These are phyloP conservation scores for Lasiosphaeria ovina DNA, from an alignment of 495 filamentous ascomycete species.

Conservation along the genomic window DNA sequence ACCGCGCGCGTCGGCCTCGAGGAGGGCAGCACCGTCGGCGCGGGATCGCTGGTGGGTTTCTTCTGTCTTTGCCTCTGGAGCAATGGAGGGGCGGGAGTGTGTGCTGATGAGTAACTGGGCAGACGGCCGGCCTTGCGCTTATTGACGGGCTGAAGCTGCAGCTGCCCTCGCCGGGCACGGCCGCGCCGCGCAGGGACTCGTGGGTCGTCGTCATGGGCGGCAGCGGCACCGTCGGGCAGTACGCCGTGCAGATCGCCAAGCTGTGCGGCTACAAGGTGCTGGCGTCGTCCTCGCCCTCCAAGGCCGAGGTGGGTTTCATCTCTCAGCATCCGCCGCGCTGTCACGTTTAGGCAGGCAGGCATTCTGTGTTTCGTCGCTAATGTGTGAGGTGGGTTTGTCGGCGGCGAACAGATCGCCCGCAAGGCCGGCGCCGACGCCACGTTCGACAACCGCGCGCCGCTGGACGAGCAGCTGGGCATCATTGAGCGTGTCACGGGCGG, in stretches of 20 bases:
- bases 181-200: constrained; percentile 28
- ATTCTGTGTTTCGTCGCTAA: no score
- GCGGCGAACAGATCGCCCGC: constrained; percentile 15
- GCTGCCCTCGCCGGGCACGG: constrained; percentile 24
- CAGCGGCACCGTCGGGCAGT: constrained; percentile 44
- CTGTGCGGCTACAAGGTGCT: constrained; percentile 43
- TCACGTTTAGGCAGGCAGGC: not conserved
- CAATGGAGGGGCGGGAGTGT: not conserved
- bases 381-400: not conserved
- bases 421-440: constrained; percentile 38
- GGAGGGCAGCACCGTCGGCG: constrained; percentile 40
- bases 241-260: constrained; percentile 37
- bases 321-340: not conserved
- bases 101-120: not conserved
- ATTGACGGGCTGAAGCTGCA: constrained; percentile 28
- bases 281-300: constrained; percentile 39
- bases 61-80: not conserved
- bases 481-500: constrained; percentile 38
- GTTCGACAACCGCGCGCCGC: constrained; percentile 36
- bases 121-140: constrained; percentile 30
- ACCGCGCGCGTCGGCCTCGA: constrained; percentile 29
- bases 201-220: constrained; percentile 47
- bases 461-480: constrained; percentile 36
- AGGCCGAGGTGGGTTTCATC: constrained; percentile 22
- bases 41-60: constrained; percentile 33